phyloP scores from a whole-genome alignment of 306 rosid species.

The Canavalia ensiformis region DNA sequence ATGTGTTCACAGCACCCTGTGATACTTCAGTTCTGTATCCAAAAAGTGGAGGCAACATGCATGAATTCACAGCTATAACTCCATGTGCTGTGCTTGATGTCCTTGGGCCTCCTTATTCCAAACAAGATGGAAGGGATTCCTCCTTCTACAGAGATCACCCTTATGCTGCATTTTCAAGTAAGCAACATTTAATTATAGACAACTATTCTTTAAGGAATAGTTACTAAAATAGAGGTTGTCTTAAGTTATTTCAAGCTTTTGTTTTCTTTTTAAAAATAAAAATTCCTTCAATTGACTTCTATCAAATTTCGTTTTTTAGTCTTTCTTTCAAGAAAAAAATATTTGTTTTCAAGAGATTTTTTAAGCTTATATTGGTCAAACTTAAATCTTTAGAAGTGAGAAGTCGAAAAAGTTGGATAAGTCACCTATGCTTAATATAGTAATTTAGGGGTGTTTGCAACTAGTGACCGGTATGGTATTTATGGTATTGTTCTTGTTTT shows the following conservation, averaged over 20 bases:
- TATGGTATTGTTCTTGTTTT: not conserved
- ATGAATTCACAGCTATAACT: constrained; percentile 73
- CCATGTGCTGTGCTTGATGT: constrained; percentile 84
- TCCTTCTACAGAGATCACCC: constrained; percentile 68
- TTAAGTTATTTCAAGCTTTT: too few species aligned
- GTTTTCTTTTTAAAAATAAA: too few species aligned
- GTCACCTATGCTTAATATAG: not conserved
- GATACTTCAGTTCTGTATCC: constrained; percentile 75
- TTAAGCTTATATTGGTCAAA: not conserved
- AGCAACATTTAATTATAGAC: constrained; percentile 3
- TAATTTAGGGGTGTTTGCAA: not conserved
- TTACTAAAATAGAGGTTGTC: not conserved
- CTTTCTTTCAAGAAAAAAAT: not conserved
- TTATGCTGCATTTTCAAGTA: constrained; percentile 53
- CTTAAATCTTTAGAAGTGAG: not conserved
- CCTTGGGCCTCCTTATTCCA: constrained; percentile 80
- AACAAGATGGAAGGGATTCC: constrained; percentile 69
- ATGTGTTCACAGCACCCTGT: constrained; percentile 63
- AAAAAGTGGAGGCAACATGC: constrained; percentile 75
- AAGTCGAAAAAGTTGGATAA: too few species aligned
- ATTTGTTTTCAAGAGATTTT: not conserved
- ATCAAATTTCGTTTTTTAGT: not conserved
- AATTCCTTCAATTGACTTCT: not conserved
- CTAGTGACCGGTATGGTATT: not conserved
- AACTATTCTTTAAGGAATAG: not conserved